Base-by-base conservation (phyloP, 805 yeast genomes). In the Danielozyma ontarioensis region DNA sequence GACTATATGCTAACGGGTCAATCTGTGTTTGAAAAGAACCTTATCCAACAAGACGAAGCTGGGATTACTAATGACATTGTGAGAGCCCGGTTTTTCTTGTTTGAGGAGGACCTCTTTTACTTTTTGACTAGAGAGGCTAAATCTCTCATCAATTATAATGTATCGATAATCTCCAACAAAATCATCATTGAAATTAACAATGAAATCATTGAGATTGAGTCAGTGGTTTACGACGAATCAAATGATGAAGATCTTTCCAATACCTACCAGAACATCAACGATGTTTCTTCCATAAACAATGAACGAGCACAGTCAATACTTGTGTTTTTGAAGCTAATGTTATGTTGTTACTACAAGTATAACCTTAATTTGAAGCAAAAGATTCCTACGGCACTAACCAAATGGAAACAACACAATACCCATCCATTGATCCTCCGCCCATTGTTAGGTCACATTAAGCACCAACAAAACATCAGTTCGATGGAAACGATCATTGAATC, bases 51-150 rank as follows among this genome's bases (percentile, higher is more conserved):
- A 6, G 34, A 31, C 3, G n/a, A n/a, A n/a, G n/a, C n/a, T n/a
- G n/a, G n/a, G n/a, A 59, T 70, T 10, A 70, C 80, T 14, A 68
- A 70, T 31, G 72, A 71, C 16, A 80, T 90, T 17, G 69, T 73
- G 24, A 74, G 62, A 32, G 88, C 94, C 0, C 70, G 96, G 29
- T 79, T 73, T 41, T 74, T 76, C 38, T 65, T 89, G 5, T 90
- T 90, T 60, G 97, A 90, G 51, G 93, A 85, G 49, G 97, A 90
- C 55, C 65, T 90, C 34, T 86, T 86, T 62, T 77, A 75, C 55
- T 88, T 81, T 45, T 58, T 90, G 35, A 69, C 80, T 16, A 75
- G 79, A 41, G 98, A 90, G 56, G 86, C 95, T 1, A 71, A 80
- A 19, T 53, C 68, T 4, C 62, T 90, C 37, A 71, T 80, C 7